Percentiles rank a stretch among this genome's conserved stretches.
Evolutionary conservation across 2,329 filamentous ascomycete genomes (phyloP).

Genomic region (Rutstroemia sydowiana): DNA sequence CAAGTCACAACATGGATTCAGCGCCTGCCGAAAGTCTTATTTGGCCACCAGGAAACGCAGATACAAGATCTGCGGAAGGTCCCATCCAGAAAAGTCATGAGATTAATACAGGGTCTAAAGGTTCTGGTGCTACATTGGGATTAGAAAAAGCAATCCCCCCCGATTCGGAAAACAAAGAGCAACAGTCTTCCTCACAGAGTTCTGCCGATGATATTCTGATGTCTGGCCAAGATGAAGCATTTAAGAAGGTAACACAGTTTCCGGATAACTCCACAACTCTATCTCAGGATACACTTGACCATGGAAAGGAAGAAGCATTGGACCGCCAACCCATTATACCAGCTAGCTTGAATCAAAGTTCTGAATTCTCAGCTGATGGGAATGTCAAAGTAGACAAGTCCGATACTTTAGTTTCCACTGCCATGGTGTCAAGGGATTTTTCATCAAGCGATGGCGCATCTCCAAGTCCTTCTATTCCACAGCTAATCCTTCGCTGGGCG

Average conservation of each 20-base stretch:
- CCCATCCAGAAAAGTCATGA: no score
- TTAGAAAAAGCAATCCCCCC: no score
- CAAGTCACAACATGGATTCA: no score
- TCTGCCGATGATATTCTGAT: background rate
- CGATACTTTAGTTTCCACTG: background rate
- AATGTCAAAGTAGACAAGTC: background rate
- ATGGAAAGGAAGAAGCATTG: background rate
- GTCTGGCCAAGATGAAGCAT: background rate
- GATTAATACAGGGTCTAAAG: no score
- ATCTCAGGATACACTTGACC: no score
- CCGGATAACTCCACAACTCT: background rate
- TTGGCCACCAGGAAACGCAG: no score
- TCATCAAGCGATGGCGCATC: slow-evolving; percentile 6
- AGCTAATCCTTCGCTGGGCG: background rate
- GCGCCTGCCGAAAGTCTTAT: no score
- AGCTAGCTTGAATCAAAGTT: background rate
- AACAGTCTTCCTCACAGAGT: background rate
- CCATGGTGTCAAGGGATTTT: background rate
- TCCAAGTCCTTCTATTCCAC: background rate
- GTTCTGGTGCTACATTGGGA: no score
- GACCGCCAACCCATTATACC: background rate
- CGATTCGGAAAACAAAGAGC: background rate
- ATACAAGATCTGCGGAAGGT: no score
- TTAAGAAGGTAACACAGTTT: background rate
- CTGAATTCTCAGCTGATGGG: background rate